Conservation (phyloP, 139 green algal species). For the Closterium sp. region DNA sequence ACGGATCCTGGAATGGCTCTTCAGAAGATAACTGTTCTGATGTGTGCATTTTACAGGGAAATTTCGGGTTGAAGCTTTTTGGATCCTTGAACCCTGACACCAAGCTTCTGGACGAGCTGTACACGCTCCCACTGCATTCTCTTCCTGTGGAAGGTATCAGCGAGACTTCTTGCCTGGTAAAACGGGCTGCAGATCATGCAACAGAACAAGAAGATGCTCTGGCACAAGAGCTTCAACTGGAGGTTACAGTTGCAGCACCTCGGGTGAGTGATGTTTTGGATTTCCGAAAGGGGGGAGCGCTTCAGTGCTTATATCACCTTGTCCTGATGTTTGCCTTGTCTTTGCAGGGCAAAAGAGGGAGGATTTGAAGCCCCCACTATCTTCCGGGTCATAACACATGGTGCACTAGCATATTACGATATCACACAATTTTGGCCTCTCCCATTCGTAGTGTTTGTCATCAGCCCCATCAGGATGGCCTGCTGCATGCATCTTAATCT, state of each 20-base stretch:
- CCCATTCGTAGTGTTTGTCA: background rate
- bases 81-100: slow-evolving; percentile 28
- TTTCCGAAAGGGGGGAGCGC: background rate
- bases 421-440: background rate
- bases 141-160: background rate
- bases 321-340: background rate
- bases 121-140: slow-evolving; percentile 4
- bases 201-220: background rate
- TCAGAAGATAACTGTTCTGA: background rate
- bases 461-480: no score
- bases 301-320: background rate
- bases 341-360: background rate
- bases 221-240: background rate
- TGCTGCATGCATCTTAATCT: no score
- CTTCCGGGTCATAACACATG: background rate
- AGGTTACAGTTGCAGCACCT: background rate
- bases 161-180: background rate
- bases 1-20: background rate
- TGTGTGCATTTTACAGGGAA: slow-evolving; percentile 30
- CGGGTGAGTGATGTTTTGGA: background rate
- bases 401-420: background rate
- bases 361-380: background rate
- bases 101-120: slow-evolving; percentile 37
- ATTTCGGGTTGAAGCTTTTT: slow-evolving; percentile 40
- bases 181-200: background rate